A percentile compares a stretch with the other conserved stretches of the same genome.
Conservation (phyloP, 768 basidiomycete species). For the Trametes cubensis region DNA sequence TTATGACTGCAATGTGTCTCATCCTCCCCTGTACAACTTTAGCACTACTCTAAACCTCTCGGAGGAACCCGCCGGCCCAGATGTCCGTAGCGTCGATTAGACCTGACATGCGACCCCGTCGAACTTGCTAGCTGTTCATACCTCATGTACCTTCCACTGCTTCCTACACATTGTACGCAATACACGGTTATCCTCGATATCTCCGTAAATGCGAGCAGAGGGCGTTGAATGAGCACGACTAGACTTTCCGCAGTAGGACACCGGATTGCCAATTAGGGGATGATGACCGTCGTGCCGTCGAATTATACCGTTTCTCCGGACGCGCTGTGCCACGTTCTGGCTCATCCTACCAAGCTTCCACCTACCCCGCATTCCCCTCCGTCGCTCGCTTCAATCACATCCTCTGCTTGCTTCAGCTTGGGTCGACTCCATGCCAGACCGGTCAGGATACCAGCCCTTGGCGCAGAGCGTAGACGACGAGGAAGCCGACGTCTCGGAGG, state of each 20-base stretch:
- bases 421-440: constrained; percentile 41
- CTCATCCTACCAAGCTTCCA: not conserved
- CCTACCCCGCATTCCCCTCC: constrained; percentile 5
- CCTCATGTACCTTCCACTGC: no score
- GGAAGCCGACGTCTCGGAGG: constrained; percentile 42
- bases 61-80: not conserved
- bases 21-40: no score
- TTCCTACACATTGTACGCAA: no score
- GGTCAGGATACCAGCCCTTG: constrained; percentile 50
- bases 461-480: constrained; percentile 46
- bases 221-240: not conserved
- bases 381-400: not conserved
- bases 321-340: constrained; percentile 19
- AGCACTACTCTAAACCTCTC: not conserved
- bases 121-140: not conserved
- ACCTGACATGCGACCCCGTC: not conserved
- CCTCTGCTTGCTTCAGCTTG: not conserved
- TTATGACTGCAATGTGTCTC: no score
- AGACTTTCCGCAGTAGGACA: constrained; percentile 13
- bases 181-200: no score
- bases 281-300: constrained; percentile 1
- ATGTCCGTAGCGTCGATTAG: not conserved
- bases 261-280: constrained; percentile 13
- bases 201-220: no score
- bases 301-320: constrained; percentile 13